Evolutionary conservation across 1,139 yeast genomes (phyloP), one percentile per base, ranked within the genome.

Genomic region (Yamadazyma taylorii): DNA sequence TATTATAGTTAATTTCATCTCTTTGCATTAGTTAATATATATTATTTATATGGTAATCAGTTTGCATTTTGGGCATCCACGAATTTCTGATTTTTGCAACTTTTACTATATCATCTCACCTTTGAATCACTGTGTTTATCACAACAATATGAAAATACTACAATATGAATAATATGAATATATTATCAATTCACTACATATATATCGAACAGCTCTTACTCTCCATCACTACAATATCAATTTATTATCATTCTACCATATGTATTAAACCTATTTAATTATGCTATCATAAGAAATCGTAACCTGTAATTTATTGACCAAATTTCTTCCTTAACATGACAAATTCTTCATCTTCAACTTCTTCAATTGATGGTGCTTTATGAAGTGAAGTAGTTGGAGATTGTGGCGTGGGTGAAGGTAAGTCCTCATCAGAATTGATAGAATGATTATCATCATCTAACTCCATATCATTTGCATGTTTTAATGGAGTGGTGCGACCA

Each of bases 381-480:
- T 47, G 52, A 15, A 56, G 47, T 4, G 37, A 14, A 3, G 33
- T 22, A 12, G 36, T 26, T 17, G 53, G 52, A 10, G 52, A 41
- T 9, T 43, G 17, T 12, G 50, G 38, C 8, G 55, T 36, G 16
- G 56, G 60, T 6, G 53, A 39, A 4, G 55, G 61, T 2, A 45
- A 19, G 15, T 36, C 40, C 8, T 32, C 31, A 40, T 71, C 81
- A 2, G 87, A 80, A 46, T 73, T 80, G 10, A 74, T 60, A 0
- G 87, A 79, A 36, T 74, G 84, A 4, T 75, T 56, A 40, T 75
- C 79, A 40, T 75, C 79, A 22, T 79, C 78, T 19, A 36, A n/a
- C 40, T 72, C 65, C 41, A 25, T 26, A 9, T 36, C 40, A n/a
- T 27, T 19, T 19, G 21, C 12, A 16, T 27, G 4, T 9, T 27